A percentile compares a stretch with the other conserved stretches of the same genome.
These are phyloP conservation scores for Aspergillus bridgeri DNA, from an alignment of 495 filamentous ascomycete species.

Conservation along the genomic window DNA sequence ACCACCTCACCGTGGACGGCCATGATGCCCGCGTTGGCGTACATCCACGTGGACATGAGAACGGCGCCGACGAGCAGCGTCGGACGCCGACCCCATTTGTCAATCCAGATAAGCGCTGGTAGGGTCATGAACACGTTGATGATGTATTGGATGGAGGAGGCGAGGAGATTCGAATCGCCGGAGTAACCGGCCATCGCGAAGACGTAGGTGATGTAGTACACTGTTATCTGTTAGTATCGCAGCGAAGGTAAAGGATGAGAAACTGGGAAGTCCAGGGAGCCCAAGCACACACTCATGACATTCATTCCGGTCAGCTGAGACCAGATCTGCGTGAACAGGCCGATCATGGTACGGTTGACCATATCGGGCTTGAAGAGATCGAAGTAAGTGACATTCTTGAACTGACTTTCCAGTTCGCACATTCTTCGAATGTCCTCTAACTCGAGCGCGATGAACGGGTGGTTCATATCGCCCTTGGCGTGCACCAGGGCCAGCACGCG, in stretches of 20 bases:
- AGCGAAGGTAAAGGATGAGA: not conserved
- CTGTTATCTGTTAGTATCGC: not conserved
- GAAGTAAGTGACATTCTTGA: constrained; percentile 59
- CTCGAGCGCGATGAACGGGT: constrained; percentile 61
- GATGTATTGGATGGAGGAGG: constrained; percentile 71
- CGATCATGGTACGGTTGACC: constrained; percentile 69
- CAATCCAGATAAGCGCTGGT: constrained; percentile 54
- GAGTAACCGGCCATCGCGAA: constrained; percentile 37
- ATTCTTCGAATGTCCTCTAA: constrained; percentile 66
- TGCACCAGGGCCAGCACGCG: constrained; percentile 66
- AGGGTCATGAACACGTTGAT: constrained; percentile 53
- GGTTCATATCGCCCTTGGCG: constrained; percentile 60
- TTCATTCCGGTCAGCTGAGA: constrained; percentile 82
- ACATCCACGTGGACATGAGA: constrained; percentile 68
- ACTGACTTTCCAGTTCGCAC: constrained; percentile 63
- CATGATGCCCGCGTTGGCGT: constrained; percentile 64
- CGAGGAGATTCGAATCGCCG: constrained; percentile 43
- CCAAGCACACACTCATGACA: constrained; percentile 59
- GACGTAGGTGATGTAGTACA: constrained; percentile 40
- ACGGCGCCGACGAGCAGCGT: constrained; percentile 61
- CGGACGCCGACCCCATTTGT: constrained; percentile 59
- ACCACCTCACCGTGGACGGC: constrained; percentile 51
- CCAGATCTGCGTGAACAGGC: constrained; percentile 79
- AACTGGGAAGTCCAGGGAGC: not conserved
- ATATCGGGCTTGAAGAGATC: constrained; percentile 68